Conservation (phyloP, 768 basidiomycete genomes). For the Hericium erinaceus region DNA sequence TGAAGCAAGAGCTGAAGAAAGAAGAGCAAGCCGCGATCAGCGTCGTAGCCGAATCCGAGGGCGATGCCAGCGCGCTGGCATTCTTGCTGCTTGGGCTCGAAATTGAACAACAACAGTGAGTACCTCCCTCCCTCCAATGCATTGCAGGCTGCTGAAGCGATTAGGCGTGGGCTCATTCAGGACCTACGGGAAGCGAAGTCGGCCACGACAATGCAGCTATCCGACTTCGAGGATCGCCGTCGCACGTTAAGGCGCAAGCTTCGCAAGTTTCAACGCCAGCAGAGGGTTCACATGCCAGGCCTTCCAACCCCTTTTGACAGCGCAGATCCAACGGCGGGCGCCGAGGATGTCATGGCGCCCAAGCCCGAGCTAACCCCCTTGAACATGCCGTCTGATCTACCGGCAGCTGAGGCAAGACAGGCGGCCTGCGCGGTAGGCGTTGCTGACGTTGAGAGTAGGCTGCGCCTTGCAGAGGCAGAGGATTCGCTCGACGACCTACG, state of each 20-base stretch:
- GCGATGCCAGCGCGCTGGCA: background rate
- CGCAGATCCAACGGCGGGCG: background rate
- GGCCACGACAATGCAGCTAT: no score
- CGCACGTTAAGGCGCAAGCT: no score
- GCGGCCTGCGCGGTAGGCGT: background rate
- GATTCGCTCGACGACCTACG: slow-evolving; percentile 5
- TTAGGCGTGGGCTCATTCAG: no score
- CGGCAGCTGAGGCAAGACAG: background rate
- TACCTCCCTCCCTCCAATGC: no score
- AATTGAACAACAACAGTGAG: no score
- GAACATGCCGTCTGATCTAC: slow-evolving; percentile 2
- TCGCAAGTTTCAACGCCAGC: no score
- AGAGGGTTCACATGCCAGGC: background rate
- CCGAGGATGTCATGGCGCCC: background rate
- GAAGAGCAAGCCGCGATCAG: background rate
- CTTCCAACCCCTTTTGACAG: background rate
- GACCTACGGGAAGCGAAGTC: no score
- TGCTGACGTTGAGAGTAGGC: background rate
- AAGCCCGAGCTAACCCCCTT: background rate
- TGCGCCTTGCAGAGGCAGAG: slow-evolving; percentile 5
- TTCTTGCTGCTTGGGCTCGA: no score
- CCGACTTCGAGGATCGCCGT: no score
- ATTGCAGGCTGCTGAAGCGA: no score
- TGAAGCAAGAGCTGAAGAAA: background rate
- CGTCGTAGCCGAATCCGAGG: background rate